phyloP scores from a whole-genome alignment of 2,329 filamentous ascomycete genomes.

The Hypoxylon sp. region DNA sequence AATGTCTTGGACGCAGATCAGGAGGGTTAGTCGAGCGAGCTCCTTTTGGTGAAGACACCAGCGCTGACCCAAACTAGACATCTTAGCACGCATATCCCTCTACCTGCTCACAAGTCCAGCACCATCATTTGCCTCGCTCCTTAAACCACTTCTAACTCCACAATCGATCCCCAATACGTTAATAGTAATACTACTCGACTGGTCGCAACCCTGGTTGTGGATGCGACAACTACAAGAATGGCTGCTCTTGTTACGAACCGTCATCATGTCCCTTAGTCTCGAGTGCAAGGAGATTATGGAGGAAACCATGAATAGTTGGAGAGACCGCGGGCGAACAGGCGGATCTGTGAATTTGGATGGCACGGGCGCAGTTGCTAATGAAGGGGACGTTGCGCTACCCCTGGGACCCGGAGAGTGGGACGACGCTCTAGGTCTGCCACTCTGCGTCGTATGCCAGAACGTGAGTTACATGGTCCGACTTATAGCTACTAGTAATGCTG shows the following conservation, averaged over 20 bases:
- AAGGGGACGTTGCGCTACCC: slow-evolving; percentile 79
- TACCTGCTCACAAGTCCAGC: slow-evolving; percentile 91
- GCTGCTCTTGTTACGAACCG: slow-evolving; percentile 84
- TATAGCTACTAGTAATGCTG: slow-evolving; percentile 26
- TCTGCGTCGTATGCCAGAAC: slow-evolving; percentile 97
- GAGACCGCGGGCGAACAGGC: slow-evolving; percentile 78
- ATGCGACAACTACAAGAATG: slow-evolving; percentile 89
- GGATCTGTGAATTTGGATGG: slow-evolving; percentile 73
- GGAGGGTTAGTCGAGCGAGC: slow-evolving; percentile 74
- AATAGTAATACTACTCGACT: slow-evolving; percentile 92
- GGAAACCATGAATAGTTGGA: slow-evolving; percentile 84
- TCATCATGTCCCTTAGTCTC: slow-evolving; percentile 78
- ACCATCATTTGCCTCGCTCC: slow-evolving; percentile 82
- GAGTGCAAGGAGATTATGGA: slow-evolving; percentile 88
- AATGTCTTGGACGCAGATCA: slow-evolving; percentile 94
- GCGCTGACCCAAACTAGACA: slow-evolving; percentile 70
- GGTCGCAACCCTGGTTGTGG: slow-evolving; percentile 95
- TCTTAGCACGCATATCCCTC: slow-evolving; percentile 87
- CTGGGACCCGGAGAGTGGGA: slow-evolving; percentile 94
- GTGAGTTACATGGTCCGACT: slow-evolving; percentile 63
- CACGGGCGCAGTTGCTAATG: slow-evolving; percentile 69
- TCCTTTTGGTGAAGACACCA: slow-evolving; percentile 52
- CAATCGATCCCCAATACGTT: slow-evolving; percentile 88
- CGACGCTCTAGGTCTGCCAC: slow-evolving; percentile 84
- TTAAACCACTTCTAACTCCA: slow-evolving; percentile 86